Evolutionary conservation across 1,139 yeast genomes (phyloP), one percentile per base, ranked within the genome.

Genomic region (Candida tropicalis): DNA sequence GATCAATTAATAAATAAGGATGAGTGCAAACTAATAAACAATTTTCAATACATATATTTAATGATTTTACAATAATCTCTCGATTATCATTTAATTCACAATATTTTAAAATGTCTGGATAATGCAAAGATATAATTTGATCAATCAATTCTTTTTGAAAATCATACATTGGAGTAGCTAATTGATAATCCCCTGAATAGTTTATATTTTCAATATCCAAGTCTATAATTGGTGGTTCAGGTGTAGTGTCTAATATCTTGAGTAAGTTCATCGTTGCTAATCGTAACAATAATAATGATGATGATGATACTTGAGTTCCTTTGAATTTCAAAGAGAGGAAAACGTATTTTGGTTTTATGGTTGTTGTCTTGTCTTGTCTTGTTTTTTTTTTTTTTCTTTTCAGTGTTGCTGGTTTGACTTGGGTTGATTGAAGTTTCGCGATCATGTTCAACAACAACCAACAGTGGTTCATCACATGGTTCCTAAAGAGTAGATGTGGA

Each of bases 141-240:
- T 91, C 96, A n/a, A 93, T 87, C 42, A 93, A 74, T 57, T 89
- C 95, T 56, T 84, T 85, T 60, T 93, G 98, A 53, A 88, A 86
- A 49, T 87, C 90, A 47, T 87, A 82, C 84, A 91, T 82, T 2
- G 96, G 91, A 4, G 95, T 87, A 0, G 96, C 89, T 34, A 91
- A 70, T 61, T 81, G 78, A 61, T 88, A 89, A 55, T 87, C 96
- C 8, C 91, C 87, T 1, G 84, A 77, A 4, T 59, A 62, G 46
- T 67, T 71, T 44, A 56, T 52, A 25, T 55, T 59, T 40, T 59
- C 69, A 33, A 72, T 59, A 42, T 71, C 71, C 31, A 75, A 71
- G 50, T 80, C 86, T 5, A 84, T 82, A 37, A 85, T 79, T 1
- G 87, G 82, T 3, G 96, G 96, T 55, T 87, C 93, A 0, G 96